Conservation (phyloP, 108 stramenopile species). For the Skeletonema grethae region DNA sequence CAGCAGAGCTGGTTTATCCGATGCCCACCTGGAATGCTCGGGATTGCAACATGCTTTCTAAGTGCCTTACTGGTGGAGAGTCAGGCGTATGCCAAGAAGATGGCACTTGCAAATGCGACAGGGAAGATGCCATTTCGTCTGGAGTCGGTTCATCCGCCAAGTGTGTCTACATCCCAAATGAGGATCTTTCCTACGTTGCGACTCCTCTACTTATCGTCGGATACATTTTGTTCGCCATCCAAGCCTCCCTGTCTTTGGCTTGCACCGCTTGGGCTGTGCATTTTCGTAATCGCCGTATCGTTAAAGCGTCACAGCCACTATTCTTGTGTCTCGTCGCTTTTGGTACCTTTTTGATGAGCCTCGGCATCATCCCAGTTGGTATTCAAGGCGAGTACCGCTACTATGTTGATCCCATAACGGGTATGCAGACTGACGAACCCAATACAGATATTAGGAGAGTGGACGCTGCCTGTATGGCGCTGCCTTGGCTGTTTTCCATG, state of each 20-base stretch:
- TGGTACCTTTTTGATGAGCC: slow-evolving; percentile 64
- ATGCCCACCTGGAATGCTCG: slow-evolving; percentile 41
- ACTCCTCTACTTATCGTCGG: neutral
- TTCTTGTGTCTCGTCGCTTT: slow-evolving; percentile 52
- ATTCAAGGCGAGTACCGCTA: slow-evolving; percentile 14
- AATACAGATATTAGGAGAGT: slow-evolving; percentile 1
- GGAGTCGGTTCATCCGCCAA: slow-evolving; percentile 7
- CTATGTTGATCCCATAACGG: neutral
- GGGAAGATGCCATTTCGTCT: neutral
- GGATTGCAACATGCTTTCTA: slow-evolving; percentile 16
- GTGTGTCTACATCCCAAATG: slow-evolving; percentile 8
- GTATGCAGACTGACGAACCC: neutral
- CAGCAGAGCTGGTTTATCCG: slow-evolving; percentile 29
- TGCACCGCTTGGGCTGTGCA: slow-evolving; percentile 14
- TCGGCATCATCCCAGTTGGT: slow-evolving; percentile 39
- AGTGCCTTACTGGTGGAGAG: slow-evolving; percentile 8
- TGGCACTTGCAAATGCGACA: slow-evolving; percentile 5
- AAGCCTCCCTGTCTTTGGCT: neutral
- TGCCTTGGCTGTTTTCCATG: slow-evolving; percentile 35
- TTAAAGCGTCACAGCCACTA: slow-evolving; percentile 21
- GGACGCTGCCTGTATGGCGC: slow-evolving; percentile 31
- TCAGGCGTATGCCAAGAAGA: neutral
- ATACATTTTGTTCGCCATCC: slow-evolving; percentile 1
- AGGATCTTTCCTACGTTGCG: slow-evolving; percentile 30
- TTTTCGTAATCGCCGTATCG: slow-evolving; percentile 14